Evolutionary conservation across 768 basidiomycete genomes (phyloP).

Genomic region (Pleurotus platypus): DNA sequence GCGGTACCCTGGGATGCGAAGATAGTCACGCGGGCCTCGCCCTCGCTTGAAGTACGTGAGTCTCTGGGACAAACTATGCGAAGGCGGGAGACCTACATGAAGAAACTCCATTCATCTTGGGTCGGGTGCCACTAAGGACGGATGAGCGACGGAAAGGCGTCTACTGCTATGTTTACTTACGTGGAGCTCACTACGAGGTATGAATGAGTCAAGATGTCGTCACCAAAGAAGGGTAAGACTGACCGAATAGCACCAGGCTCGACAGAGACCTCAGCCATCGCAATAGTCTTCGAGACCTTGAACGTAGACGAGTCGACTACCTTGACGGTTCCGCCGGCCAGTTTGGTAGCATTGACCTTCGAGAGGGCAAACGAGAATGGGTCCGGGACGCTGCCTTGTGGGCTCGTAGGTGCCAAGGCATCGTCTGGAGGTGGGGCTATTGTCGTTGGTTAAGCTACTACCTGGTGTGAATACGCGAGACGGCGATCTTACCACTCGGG

Average conservation of each 20-base stretch:
- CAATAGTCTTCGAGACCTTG: conserved; percentile 46
- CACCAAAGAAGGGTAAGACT: conserved; percentile 6
- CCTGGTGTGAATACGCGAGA: neutral
- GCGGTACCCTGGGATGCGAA: conserved; percentile 53
- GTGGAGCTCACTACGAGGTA: conserved; percentile 45
- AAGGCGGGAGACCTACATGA: conserved; percentile 35
- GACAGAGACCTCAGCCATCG: conserved; percentile 54
- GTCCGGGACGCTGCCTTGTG: conserved; percentile 44
- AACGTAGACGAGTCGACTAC: conserved; percentile 56
- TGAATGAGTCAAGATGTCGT: neutral
- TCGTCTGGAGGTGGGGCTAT: conserved; percentile 35
- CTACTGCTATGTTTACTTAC: conserved; percentile 24
- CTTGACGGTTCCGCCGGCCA: conserved; percentile 56
- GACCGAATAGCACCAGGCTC: conserved; percentile 60
- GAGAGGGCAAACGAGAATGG: conserved; percentile 57
- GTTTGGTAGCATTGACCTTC: conserved; percentile 35
- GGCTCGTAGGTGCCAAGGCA: conserved; percentile 34
- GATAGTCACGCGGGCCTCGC: conserved; percentile 49
- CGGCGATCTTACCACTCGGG: conserved; percentile 21
- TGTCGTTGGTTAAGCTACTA: neutral
- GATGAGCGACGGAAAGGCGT: neutral
- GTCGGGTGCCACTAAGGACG: conserved; percentile 63
- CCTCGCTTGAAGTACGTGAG: conserved; percentile 35
- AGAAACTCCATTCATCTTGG: conserved; percentile 62
- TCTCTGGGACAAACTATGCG: conserved; percentile 16